Evolutionary conservation across 352 stramenopile genomes (phyloP).

Genomic region (Globisporangium cylindrosporum): DNA sequence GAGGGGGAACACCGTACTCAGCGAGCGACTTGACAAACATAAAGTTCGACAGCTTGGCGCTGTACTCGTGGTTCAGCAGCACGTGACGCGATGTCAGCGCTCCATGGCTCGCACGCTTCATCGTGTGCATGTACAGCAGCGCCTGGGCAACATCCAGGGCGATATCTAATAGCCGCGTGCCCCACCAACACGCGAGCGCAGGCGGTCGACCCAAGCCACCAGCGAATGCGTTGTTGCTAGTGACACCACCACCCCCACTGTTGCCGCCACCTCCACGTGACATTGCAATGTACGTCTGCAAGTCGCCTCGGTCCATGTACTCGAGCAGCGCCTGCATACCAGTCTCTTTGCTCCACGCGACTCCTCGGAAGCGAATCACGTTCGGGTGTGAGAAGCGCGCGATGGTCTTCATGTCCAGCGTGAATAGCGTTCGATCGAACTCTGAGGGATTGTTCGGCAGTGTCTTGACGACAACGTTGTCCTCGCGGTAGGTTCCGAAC

Average conservation of each 20-base stretch:
- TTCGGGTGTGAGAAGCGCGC: slow-evolving; percentile 24
- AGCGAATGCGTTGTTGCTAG: not conserved
- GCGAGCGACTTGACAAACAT: slow-evolving; percentile 1
- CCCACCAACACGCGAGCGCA: slow-evolving; percentile 17
- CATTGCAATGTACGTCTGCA: slow-evolving; percentile 15
- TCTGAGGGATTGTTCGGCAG: not conserved
- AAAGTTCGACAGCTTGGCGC: slow-evolving; percentile 26
- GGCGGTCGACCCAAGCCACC: slow-evolving; percentile 1
- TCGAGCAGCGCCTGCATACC: slow-evolving; percentile 23
- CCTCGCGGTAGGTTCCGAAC: slow-evolving; percentile 31
- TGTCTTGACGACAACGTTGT: slow-evolving; percentile 15
- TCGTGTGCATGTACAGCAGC: slow-evolving; percentile 31
- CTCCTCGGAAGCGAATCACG: slow-evolving; percentile 23
- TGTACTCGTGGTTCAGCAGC: slow-evolving; percentile 23
- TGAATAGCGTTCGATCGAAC: slow-evolving; percentile 25
- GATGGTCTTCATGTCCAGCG: slow-evolving; percentile 17
- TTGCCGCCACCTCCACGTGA: slow-evolving; percentile 13
- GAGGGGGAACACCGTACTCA: slow-evolving; percentile 17
- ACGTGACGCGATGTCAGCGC: slow-evolving; percentile 34
- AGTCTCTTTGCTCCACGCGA: slow-evolving; percentile 17
- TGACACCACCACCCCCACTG: slow-evolving; percentile 13
- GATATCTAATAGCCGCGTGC: slow-evolving; percentile 14
- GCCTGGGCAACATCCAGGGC: slow-evolving; percentile 24
- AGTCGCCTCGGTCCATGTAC: slow-evolving; percentile 30
- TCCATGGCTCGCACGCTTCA: slow-evolving; percentile 42